Evolutionary conservation across 129 eudicot species (phyloP).

Genomic region (Centrapalus pauciflorus): DNA sequence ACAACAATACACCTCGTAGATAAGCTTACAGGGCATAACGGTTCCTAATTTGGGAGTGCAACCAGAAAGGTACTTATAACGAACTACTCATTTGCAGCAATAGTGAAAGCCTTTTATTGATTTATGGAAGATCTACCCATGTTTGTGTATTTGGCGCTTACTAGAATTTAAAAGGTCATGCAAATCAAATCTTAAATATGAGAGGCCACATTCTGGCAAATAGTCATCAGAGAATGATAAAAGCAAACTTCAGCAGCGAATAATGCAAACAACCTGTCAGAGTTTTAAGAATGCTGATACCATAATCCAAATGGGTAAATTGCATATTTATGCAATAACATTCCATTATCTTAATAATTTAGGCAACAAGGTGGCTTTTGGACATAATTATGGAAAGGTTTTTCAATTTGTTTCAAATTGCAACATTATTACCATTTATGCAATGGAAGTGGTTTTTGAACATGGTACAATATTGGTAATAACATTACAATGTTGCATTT

Average conservation of each 20-base stretch:
- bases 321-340: no score
- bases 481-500: no score
- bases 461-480: no score
- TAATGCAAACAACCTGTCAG: background rate
- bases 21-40: background rate
- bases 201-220: background rate
- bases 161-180: background rate
- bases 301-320: background rate
- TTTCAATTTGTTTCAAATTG: no score
- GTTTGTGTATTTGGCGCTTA: background rate
- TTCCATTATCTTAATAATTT: no score
- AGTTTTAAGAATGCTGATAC: background rate
- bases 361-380: no score
- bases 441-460: no score
- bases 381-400: no score
- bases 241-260: background rate
- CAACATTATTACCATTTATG: no score
- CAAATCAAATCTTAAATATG: background rate
- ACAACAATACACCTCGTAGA: background rate
- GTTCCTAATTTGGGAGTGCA: background rate
- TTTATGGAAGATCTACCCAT: background rate
- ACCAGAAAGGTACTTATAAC: background rate
- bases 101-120: background rate
- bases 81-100: background rate
- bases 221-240: background rate